These are phyloP conservation scores for Penicillium cosmopolitanum DNA, from an alignment of 495 filamentous ascomycete genomes.

Conservation along the genomic window DNA sequence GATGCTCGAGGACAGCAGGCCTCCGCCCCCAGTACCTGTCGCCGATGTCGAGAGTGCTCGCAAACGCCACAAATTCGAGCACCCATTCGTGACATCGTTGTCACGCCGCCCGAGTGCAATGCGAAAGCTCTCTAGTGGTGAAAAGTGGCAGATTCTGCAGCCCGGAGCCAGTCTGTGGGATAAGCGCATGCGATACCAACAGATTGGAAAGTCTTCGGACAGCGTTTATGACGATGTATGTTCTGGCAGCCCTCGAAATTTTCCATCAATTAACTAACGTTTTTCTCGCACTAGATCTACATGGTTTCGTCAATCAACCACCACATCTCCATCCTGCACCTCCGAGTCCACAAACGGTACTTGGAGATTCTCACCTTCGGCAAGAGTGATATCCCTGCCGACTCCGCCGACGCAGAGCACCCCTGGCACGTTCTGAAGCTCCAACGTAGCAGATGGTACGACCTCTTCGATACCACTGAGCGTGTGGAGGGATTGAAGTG, in stretches of 20 bases:
- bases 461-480: slow-evolving; percentile 70
- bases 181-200: slow-evolving; percentile 69
- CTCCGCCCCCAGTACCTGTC: slow-evolving; percentile 14
- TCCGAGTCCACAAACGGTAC: slow-evolving; percentile 70
- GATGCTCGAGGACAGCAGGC: slow-evolving; percentile 31
- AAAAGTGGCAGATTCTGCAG: slow-evolving; percentile 57
- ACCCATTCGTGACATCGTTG: slow-evolving; percentile 38
- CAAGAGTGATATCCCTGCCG: slow-evolving; percentile 33
- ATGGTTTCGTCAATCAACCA: slow-evolving; percentile 82
- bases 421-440: slow-evolving; percentile 68
- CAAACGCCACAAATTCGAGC: slow-evolving; percentile 47
- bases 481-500: slow-evolving; percentile 70
- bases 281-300: slow-evolving; percentile 62
- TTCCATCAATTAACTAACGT: slow-evolving; percentile 2
- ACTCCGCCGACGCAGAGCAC: slow-evolving; percentile 52
- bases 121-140: slow-evolving; percentile 39
- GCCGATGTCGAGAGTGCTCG: slow-evolving; percentile 31
- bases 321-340: slow-evolving; percentile 74
- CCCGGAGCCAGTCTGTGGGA: slow-evolving; percentile 75
- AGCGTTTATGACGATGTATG: slow-evolving; percentile 61
- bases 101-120: slow-evolving; percentile 34
- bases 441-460: slow-evolving; percentile 75
- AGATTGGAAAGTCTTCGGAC: slow-evolving; percentile 64
- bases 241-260: not conserved
- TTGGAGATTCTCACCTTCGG: slow-evolving; percentile 56